These are phyloP conservation scores for Hyphodiscus hymeniophilus DNA, from an alignment of 495 filamentous ascomycete genomes.

Conservation along the genomic window DNA sequence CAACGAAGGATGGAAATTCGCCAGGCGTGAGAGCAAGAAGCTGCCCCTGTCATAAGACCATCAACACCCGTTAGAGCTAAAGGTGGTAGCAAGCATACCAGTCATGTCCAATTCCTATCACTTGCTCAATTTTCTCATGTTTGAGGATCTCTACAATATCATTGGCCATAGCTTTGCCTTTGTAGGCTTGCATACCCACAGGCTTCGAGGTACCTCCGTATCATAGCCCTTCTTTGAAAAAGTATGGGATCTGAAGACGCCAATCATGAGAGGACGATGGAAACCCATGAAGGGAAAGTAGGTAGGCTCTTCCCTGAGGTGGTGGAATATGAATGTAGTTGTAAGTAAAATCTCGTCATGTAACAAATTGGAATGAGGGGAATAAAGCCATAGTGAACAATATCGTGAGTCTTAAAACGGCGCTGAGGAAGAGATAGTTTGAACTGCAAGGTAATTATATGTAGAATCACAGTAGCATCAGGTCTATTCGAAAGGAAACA, in stretches of 20 bases:
- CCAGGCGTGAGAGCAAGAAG: not conserved
- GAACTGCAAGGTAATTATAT: not conserved
- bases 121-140: not conserved
- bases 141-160: not conserved
- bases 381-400: not conserved
- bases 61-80: not conserved
- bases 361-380: not conserved
- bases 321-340: constrained; percentile 26
- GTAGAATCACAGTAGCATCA: no score
- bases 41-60: constrained; percentile 9
- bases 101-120: not conserved
- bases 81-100: constrained; percentile 13
- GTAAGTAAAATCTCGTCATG: constrained; percentile 24
- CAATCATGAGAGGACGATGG: not conserved
- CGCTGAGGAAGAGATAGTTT: not conserved
- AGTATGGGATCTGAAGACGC: not conserved
- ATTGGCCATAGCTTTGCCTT: not conserved
- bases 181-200: not conserved
- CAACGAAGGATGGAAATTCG: not conserved
- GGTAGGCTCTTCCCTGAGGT: constrained; percentile 16
- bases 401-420: no score
- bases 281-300: not conserved
- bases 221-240: not conserved
- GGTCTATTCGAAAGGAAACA: no score
- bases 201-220: not conserved